Evolutionary conservation across 352 stramenopile genomes (phyloP), one percentile per base, ranked within the genome.

Genomic region (Phytopythium helicoides): DNA sequence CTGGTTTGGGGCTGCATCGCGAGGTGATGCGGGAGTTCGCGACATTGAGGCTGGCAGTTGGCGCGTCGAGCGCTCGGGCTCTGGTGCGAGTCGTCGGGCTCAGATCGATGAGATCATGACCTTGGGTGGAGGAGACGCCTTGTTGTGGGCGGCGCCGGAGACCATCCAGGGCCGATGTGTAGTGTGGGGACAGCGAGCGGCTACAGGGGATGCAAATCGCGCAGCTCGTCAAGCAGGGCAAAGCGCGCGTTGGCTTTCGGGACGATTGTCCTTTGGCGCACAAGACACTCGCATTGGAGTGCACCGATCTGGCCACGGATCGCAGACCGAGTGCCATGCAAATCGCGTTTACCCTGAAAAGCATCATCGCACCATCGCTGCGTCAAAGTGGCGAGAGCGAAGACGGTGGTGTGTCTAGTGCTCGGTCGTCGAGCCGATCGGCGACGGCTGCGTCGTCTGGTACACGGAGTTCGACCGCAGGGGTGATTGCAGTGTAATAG

Each of bases 91-190:
- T 39, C 75, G 85, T 34, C 81, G 89, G 54, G 78, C 81, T 10
- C 66, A 64, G 16, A 65, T 87, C 21, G 86, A 91, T 52, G 73
- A 89, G 46, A 90, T 79, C 0, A 83, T 87, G 71, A 88, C 82
- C 15, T 89, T 76, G 1, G 81, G 88, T 15, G 81, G 86, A 11
- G 86, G 86, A 12, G 95, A n/a, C n/a, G 81, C 16, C 63, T 89
- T n/a, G 33, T 62, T 88, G 9, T 97, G 86, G 86, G 94, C 85
- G 15, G 87, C 87, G 0, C 87, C 88, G 2, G 88, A 97, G 66
- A 92, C 95, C 53, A 90, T 97, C 19, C 65, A 87, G 52, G 82
- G 82, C 55, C 78, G 88, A 97, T 52, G 84, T 97, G 31, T 97
- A 93, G 60, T 92, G n/a, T 9, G 25, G 14, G 11, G 5, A 23